Evolutionary conservation across 73 alveolate species (phyloP).

Genomic region (Paraurostyla sp.): DNA sequence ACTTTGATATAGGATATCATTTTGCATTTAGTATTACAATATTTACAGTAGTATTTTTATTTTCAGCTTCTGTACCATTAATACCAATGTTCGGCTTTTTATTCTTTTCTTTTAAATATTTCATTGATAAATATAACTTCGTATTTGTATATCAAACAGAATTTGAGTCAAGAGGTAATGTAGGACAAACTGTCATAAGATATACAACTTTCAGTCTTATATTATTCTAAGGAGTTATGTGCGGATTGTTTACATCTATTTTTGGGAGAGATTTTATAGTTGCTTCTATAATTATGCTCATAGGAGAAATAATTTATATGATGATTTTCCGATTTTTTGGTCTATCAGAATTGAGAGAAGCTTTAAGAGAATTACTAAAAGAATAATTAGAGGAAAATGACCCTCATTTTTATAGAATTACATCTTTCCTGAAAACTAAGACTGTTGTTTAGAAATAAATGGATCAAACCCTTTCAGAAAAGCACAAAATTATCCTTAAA

Average conservation of each 20-base stretch:
- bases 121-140: conserved; percentile 88
- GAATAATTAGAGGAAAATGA: not conserved
- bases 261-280: conserved; percentile 38
- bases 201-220: conserved; percentile 80
- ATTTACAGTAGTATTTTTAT: conserved; percentile 79
- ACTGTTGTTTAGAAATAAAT: no score
- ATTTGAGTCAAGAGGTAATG: conserved; percentile 87
- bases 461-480: no score
- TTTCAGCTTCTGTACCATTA: conserved; percentile 83
- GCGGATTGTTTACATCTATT: conserved; percentile 69
- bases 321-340: conserved; percentile 20
- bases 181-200: conserved; percentile 78
- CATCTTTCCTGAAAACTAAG: no score
- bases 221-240: conserved; percentile 77
- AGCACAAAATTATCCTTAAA: not conserved
- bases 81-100: conserved; percentile 89
- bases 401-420: no score
- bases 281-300: conserved; percentile 7
- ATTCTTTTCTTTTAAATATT: conserved; percentile 86
- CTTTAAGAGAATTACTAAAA: not conserved
- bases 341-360: conserved; percentile 20
- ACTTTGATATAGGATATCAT: conserved; percentile 88
- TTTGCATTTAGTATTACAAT: conserved; percentile 87
- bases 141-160: conserved; percentile 85
- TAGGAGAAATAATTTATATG: conserved; percentile 33